Base-by-base conservation (phyloP, 805 yeast genomes). In the Dipodascus geniculatus region DNA sequence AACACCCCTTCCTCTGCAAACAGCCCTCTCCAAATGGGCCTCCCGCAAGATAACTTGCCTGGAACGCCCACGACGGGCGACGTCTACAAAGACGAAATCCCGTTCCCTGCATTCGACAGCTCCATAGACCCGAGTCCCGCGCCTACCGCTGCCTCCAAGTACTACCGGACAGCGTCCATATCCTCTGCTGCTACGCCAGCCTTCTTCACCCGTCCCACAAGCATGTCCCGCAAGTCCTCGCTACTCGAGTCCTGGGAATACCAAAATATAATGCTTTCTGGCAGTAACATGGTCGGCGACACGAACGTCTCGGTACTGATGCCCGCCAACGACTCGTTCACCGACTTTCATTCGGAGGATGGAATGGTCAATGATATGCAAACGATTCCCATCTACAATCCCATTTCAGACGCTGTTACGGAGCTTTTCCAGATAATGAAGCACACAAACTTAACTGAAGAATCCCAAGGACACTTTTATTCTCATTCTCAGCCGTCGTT, bases 341-440 rank as follows among this genome's bases (percentile, higher is more conserved):
- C 4, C 44, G 44, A 38, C 14, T 28, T 14, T 38, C 28, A 14
- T 22, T 23, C 49, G 4, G 49, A 22, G 9, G 49, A 47, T n/a
- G 31, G n/a, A n/a, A 22, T 47, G 28, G 23, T 22, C 6, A 14
- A 47, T 47, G 31, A 47, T 14, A 23, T 22, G 24, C 44, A 38
- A 3, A 38, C 44, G 19, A 38, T 38, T 11, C 44, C 44, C 4
- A 38, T 38, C 14, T 38, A 38, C 19, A 22, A 22, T 14, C 49
- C 49, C 6, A 16, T 23, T 9, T 47, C 49, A 22, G 24, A 22
- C 9, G 49, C 31, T 47, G 53, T 51, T 17, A 51, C 42, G 14
- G 56, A 54, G 24, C 53, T 52, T 22, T 52, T 51, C 42, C 56
- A 52, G 20, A 52, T 48, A 20, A 54, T 52, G 53, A 38, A 48